phyloP scores from a whole-genome alignment of 371 early-diverging fungal species.

The Thermomucor indicae-seudaticae region DNA sequence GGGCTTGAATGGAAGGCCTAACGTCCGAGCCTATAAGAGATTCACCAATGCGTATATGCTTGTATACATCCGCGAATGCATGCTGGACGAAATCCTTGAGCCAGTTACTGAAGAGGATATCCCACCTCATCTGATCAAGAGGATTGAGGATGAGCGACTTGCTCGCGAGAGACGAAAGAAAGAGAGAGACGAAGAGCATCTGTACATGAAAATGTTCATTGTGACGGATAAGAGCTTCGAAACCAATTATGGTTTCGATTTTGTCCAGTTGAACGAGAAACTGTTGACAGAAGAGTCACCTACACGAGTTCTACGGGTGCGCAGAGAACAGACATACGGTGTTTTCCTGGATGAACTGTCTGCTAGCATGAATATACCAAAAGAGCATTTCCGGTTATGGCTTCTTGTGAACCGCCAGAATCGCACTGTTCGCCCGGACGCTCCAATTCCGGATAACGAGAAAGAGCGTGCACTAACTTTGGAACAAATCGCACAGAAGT shows the following conservation, averaged over 20 bases:
- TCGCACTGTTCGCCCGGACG: conserved; percentile 85
- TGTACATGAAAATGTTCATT: conserved; percentile 52
- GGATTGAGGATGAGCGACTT: conserved; percentile 51
- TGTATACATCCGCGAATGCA: conserved; percentile 86
- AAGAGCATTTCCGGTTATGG: conserved; percentile 79
- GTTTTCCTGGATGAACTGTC: conserved; percentile 23
- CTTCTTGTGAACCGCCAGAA: conserved; percentile 84
- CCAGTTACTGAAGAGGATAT: conserved; percentile 67
- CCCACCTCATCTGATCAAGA: conserved; percentile 75
- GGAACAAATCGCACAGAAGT: conserved; percentile 18
- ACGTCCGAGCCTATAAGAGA: conserved; percentile 50
- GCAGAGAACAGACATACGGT: conserved; percentile 33
- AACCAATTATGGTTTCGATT: conserved; percentile 79
- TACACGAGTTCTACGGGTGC: conserved; percentile 12
- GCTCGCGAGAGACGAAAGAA: conserved; percentile 43
- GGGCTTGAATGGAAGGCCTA: conserved; percentile 17
- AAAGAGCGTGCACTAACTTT: conserved; percentile 10
- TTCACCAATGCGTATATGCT: conserved; percentile 97
- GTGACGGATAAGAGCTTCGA: conserved; percentile 62
- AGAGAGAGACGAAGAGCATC: conserved; percentile 68
- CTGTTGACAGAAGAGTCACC: conserved; percentile 6
- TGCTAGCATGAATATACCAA: conserved; percentile 27
- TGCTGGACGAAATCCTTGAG: conserved; percentile 68
- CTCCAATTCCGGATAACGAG: conserved; percentile 4
- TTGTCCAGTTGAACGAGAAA: conserved; percentile 42